Percentiles rank a stretch among this genome's conserved stretches.
phyloP scores from a whole-genome alignment of 176 grass and related monocot genomes.

The Zizania latifolia region DNA sequence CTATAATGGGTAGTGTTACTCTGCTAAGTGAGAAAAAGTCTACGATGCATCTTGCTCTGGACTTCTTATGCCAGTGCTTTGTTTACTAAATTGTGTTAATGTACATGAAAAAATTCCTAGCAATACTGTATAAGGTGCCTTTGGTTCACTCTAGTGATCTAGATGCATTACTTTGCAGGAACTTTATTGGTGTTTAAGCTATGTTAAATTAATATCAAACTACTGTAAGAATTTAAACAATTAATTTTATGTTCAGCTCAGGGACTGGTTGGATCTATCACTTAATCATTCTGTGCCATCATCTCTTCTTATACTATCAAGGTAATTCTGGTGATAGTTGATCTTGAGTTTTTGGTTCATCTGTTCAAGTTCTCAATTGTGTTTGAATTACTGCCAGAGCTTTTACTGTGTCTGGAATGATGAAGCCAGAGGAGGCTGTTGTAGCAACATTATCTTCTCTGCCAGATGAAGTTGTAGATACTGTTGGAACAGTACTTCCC shows the following conservation, averaged over 20 bases:
- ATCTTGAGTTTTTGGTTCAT: background rate
- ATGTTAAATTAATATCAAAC: slow-evolving; percentile 3
- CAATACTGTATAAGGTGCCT: background rate
- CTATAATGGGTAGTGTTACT: background rate
- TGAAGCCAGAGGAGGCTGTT: slow-evolving; percentile 97
- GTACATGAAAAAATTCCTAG: background rate
- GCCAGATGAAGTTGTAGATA: slow-evolving; percentile 98
- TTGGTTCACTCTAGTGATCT: background rate
- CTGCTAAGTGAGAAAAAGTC: background rate
- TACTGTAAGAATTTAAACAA: background rate
- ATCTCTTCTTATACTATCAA: slow-evolving; percentile 78
- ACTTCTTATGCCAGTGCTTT: background rate
- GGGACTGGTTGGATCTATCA: slow-evolving; percentile 74
- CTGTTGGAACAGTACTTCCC: slow-evolving; percentile 79
- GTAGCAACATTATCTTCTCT: slow-evolving; percentile 96
- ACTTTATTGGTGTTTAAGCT: background rate
- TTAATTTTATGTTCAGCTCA: slow-evolving; percentile 43
- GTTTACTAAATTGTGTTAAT: background rate
- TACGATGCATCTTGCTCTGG: background rate
- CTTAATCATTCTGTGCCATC: slow-evolving; percentile 70
- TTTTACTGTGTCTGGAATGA: slow-evolving; percentile 82
- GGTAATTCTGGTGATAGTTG: slow-evolving; percentile 39
- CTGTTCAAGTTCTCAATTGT: slow-evolving; percentile 24
- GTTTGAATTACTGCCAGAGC: slow-evolving; percentile 49
- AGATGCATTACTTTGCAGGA: background rate